phyloP scores from a whole-genome alignment of 345 rosid species.

The Dovyalis caffra region DNA sequence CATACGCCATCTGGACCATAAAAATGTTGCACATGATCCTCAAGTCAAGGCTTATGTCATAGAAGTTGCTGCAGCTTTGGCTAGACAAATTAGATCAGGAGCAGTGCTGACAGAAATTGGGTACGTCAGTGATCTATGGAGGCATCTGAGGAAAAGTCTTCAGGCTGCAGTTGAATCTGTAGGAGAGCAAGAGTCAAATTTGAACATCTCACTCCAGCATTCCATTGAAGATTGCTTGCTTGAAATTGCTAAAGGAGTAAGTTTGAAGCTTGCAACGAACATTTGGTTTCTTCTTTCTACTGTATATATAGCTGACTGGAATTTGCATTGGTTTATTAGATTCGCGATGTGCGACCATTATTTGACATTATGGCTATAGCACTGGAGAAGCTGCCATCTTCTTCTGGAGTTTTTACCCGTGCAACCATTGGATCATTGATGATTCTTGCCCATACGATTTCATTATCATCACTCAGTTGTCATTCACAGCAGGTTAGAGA shows the following conservation, averaged over 20 bases:
- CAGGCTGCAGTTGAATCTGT: slow-evolving; percentile 65
- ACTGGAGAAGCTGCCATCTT: slow-evolving; percentile 77
- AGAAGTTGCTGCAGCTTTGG: slow-evolving; percentile 75
- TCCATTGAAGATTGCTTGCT: slow-evolving; percentile 91
- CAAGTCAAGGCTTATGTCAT: slow-evolving; percentile 63
- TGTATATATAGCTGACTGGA: slow-evolving; percentile 11
- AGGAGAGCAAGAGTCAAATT: slow-evolving; percentile 64
- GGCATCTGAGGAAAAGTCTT: slow-evolving; percentile 90
- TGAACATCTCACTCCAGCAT: slow-evolving; percentile 69
- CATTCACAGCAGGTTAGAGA: slow-evolving; percentile 59
- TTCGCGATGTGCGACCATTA: slow-evolving; percentile 58
- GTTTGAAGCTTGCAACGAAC: neutral
- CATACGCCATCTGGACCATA: slow-evolving; percentile 87
- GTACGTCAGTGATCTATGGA: slow-evolving; percentile 84
- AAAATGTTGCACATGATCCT: slow-evolving; percentile 76
- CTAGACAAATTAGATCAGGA: slow-evolving; percentile 70
- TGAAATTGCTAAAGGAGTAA: slow-evolving; percentile 88
- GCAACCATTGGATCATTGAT: slow-evolving; percentile 77
- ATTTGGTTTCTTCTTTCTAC: slow-evolving; percentile 2
- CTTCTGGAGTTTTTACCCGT: slow-evolving; percentile 61
- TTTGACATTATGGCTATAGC: slow-evolving; percentile 81
- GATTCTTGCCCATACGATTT: slow-evolving; percentile 77
- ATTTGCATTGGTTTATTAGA: slow-evolving; percentile 27
- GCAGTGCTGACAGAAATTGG: slow-evolving; percentile 63
- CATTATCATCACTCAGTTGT: slow-evolving; percentile 55